Percentiles rank a stretch among this genome's conserved stretches.
Conservation (phyloP, 345 rosid genomes). For the Melaleuca quinquenervia region DNA sequence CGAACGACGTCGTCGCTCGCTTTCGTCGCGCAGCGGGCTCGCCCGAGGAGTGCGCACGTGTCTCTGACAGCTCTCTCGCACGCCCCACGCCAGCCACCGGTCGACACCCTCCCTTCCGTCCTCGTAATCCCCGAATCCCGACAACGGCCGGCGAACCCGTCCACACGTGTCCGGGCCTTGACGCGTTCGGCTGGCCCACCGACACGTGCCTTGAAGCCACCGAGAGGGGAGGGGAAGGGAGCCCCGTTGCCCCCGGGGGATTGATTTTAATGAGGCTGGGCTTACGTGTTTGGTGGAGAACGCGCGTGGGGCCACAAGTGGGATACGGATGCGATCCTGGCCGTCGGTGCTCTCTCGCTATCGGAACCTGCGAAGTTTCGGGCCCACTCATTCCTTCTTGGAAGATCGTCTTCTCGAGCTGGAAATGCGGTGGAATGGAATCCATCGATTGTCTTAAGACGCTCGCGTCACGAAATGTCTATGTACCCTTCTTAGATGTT, state of each 20-base stretch:
- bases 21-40: neutral
- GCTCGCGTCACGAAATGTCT: too few relatives aligned
- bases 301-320: neutral
- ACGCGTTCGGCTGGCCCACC: neutral
- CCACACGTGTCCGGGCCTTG: neutral
- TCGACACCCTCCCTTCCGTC: neutral
- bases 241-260: neutral
- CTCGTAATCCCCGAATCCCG: constrained; percentile 30
- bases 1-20: neutral
- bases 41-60: constrained; percentile 16
- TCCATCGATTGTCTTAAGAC: neutral
- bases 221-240: neutral
- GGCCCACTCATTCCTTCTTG: neutral
- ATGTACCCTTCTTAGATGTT: neutral
- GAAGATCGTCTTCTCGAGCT: neutral
- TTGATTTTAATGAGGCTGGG: neutral
- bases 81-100: constrained; percentile 3
- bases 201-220: neutral
- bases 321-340: neutral
- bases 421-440: neutral
- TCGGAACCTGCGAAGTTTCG: too few relatives aligned
- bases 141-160: neutral
- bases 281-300: neutral
- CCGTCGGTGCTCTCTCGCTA: neutral
- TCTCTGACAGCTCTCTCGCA: constrained; percentile 40